phyloP scores from a whole-genome alignment of 1,284 basidiomycete genomes.

The Puccinia coronata region DNA sequence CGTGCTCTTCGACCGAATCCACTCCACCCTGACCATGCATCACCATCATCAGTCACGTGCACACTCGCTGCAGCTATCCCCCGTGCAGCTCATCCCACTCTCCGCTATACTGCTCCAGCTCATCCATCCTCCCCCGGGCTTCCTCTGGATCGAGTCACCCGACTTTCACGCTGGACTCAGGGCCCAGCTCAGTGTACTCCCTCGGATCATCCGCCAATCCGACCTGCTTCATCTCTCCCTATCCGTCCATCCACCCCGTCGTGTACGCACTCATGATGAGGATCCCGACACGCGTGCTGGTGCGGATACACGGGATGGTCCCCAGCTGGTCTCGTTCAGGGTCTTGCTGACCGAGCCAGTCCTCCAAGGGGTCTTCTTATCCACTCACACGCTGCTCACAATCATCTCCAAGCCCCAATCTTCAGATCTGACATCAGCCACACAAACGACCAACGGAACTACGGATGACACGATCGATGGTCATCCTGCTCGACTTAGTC shows the following conservation, averaged over 20 bases:
- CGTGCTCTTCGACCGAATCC: neutral
- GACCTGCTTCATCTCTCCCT: conserved; percentile 1
- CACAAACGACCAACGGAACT: neutral
- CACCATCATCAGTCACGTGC: neutral
- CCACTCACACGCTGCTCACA: conserved; percentile 66
- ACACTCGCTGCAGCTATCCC: neutral
- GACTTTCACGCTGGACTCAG: neutral
- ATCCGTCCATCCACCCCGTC: neutral
- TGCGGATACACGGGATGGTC: neutral
- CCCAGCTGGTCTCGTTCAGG: conserved; percentile 52
- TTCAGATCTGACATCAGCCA: no score
- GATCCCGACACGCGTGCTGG: no score
- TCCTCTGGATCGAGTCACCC: neutral
- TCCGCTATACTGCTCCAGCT: conserved; percentile 9
- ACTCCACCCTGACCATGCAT: neutral
- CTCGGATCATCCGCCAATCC: conserved; percentile 21
- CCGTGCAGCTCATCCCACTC: neutral
- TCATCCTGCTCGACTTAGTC: conserved; percentile 50
- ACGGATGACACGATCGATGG: conserved; percentile 54
- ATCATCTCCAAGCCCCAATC: conserved; percentile 58
- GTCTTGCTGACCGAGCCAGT: conserved; percentile 67
- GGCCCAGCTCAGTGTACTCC: neutral
- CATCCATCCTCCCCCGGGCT: neutral
- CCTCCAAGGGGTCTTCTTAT: conserved; percentile 68
- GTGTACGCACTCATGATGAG: neutral